These are phyloP conservation scores for Earliella scabrosa DNA, from an alignment of 1,284 basidiomycete species.

Conservation along the genomic window DNA sequence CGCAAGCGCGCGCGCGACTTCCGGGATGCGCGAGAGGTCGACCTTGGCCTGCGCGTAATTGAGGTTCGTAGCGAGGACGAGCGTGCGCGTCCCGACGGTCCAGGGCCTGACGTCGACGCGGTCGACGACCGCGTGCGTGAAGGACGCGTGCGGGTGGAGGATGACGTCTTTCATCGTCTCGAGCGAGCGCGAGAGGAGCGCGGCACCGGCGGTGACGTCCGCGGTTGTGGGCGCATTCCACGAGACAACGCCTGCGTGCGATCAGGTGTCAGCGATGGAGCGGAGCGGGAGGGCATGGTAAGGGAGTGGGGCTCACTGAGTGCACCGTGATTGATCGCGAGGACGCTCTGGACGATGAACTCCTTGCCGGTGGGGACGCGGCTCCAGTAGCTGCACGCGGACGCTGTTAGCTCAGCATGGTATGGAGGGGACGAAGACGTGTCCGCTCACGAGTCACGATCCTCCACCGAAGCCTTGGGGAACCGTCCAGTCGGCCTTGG, in stretches of 20 bases:
- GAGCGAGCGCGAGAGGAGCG: conserved; percentile 52
- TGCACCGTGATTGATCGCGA: conserved; percentile 75
- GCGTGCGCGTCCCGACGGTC: conserved; percentile 35
- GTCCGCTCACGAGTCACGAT: conserved; percentile 56
- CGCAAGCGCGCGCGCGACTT: no score
- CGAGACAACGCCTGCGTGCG: conserved; percentile 56
- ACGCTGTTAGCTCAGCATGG: conserved; percentile 40
- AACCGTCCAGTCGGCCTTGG: conserved; percentile 73
- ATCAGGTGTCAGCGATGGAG: background rate
- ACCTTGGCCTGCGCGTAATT: conserved; percentile 39
- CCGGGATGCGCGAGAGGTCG: conserved; percentile 30
- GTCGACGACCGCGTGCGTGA: conserved; percentile 32
- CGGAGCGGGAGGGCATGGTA: conserved; percentile 40
- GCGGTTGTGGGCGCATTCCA: conserved; percentile 69
- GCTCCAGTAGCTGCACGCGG: conserved; percentile 61
- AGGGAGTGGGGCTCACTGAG: conserved; percentile 42
- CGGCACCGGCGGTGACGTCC: conserved; percentile 63
- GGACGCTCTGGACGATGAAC: conserved; percentile 63
- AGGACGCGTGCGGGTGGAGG: conserved; percentile 35
- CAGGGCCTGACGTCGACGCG: conserved; percentile 46
- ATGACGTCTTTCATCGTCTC: conserved; percentile 44
- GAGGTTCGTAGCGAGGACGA: conserved; percentile 48
- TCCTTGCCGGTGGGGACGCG: conserved; percentile 69
- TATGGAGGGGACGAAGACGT: background rate
- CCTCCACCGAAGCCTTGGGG: conserved; percentile 75